A percentile compares a stretch with the other conserved stretches of the same genome.
Conservation (phyloP, 768 basidiomycete genomes). For the Lanmaoa rubissima region DNA sequence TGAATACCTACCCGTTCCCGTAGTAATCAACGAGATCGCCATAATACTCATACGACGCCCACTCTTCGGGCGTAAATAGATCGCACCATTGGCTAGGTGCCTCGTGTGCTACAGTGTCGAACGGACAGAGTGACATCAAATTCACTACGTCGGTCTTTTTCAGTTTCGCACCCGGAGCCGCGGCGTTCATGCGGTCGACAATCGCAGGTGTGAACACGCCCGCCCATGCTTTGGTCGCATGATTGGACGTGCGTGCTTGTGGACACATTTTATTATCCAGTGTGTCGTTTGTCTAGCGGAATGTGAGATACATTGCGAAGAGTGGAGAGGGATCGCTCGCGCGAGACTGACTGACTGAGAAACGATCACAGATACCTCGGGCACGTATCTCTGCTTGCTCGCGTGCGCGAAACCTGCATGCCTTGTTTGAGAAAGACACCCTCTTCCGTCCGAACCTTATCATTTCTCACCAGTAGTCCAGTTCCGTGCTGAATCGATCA, state of each 20-base stretch:
- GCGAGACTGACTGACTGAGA: conserved; percentile 45
- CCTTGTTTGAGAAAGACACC: not conserved
- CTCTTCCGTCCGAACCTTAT: not conserved
- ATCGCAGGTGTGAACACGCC: conserved; percentile 52
- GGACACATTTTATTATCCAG: conserved; percentile 67
- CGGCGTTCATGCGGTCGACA: conserved; percentile 52
- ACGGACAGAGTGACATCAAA: conserved; percentile 71
- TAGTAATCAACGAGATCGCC: conserved; percentile 77
- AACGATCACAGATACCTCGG: conserved; percentile 53
- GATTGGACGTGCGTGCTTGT: conserved; percentile 41
- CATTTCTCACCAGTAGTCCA: conserved; percentile 55
- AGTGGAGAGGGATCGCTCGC: not conserved
- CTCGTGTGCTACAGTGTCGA: conserved; percentile 58
- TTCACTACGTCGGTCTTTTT: conserved; percentile 49
- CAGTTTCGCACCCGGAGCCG: conserved; percentile 63
- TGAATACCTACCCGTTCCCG: conserved; percentile 52
- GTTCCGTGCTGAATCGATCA: conserved; percentile 62
- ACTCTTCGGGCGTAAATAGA: conserved; percentile 61
- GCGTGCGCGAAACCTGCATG: conserved; percentile 44
- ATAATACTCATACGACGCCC: conserved; percentile 60
- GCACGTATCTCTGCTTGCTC: conserved; percentile 42
- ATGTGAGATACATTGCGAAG: not conserved
- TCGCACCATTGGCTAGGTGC: conserved; percentile 61
- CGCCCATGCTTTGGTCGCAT: conserved; percentile 49
- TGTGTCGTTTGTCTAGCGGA: conserved; percentile 53